These are phyloP conservation scores for Penicillium cinerascens DNA, from an alignment of 495 filamentous ascomycete species.

Conservation along the genomic window DNA sequence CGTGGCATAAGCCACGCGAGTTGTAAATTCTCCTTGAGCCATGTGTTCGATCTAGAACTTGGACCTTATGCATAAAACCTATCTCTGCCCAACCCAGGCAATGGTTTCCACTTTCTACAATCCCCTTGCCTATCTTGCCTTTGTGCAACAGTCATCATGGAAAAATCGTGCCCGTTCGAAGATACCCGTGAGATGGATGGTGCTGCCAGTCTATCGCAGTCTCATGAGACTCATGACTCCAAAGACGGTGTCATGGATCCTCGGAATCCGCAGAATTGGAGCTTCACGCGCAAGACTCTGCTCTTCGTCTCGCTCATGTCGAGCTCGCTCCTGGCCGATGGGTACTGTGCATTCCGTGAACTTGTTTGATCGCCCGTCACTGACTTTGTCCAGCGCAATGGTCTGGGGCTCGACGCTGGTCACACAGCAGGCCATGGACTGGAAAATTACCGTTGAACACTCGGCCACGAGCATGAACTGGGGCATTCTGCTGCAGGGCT, in stretches of 20 bases:
- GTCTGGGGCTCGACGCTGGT: slow-evolving; percentile 50
- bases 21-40: not conserved
- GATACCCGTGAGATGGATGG: slow-evolving; percentile 12
- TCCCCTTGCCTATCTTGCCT: not conserved
- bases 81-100: not conserved
- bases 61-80: slow-evolving; percentile 5
- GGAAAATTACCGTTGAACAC: slow-evolving; percentile 40
- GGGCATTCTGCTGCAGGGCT: slow-evolving; percentile 50
- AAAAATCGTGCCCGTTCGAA: slow-evolving; percentile 7
- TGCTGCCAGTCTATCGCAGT: slow-evolving; percentile 6
- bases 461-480: slow-evolving; percentile 47
- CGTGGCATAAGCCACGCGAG: slow-evolving; percentile 24
- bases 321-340: slow-evolving; percentile 36
- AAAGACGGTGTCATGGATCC: slow-evolving; percentile 13
- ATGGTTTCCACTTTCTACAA: not conserved
- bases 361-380: slow-evolving; percentile 8
- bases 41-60: slow-evolving; percentile 13
- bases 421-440: slow-evolving; percentile 45
- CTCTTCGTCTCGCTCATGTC: slow-evolving; percentile 36
- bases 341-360: slow-evolving; percentile 22
- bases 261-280: slow-evolving; percentile 29
- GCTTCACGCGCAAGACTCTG: slow-evolving; percentile 26
- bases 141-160: slow-evolving; percentile 6
- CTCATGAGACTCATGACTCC: slow-evolving; percentile 2
- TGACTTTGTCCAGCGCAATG: slow-evolving; percentile 34